A percentile compares a stretch with the other conserved stretches of the same genome.
Evolutionary conservation across 805 yeast species (phyloP).

Genomic region (Candida michaelii): DNA sequence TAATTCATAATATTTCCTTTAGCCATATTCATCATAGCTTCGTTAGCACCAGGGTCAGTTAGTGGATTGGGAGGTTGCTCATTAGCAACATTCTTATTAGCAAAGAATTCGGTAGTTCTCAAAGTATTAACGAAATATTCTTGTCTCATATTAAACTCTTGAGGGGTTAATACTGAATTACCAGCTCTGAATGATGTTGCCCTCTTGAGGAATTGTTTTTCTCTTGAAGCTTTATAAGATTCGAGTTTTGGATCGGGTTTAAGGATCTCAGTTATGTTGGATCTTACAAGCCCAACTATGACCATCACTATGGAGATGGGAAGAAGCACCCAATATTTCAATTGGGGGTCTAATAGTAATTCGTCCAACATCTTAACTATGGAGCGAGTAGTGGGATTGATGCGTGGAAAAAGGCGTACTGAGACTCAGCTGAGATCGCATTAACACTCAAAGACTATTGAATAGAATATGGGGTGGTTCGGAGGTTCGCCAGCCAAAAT

Average conservation of each 20-base stretch:
- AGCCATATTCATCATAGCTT: conserved; percentile 71
- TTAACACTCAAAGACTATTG: too few species aligned
- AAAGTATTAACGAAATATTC: conserved; percentile 47
- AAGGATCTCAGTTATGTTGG: conserved; percentile 61
- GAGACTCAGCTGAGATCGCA: too few species aligned
- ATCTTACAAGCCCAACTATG: conserved; percentile 75
- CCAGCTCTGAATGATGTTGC: conserved; percentile 59
- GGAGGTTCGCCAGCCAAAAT: conserved; percentile 38
- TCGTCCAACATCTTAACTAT: conserved; percentile 23
- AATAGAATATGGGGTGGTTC: conserved; percentile 45
- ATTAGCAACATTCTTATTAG: conserved; percentile 42
- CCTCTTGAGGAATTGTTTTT: conserved; percentile 55
- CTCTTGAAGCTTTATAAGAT: conserved; percentile 45
- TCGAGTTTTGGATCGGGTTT: conserved; percentile 57
- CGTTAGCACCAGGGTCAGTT: conserved; percentile 68
- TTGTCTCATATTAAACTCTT: conserved; percentile 56
- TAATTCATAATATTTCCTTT: conserved; percentile 80
- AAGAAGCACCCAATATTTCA: conserved; percentile 85
- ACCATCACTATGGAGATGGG: conserved; percentile 93
- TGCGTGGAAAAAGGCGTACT: neutral
- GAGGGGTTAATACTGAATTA: conserved; percentile 47
- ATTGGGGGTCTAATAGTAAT: conserved; percentile 67
- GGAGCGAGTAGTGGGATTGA: neutral
- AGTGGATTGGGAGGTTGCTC: conserved; percentile 58
- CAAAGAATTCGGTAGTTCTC: conserved; percentile 54